Percentiles rank a stretch among this genome's conserved stretches.
phyloP scores from a whole-genome alignment of 2,329 filamentous ascomycete species.

The Berkeleyomyces basicola region DNA sequence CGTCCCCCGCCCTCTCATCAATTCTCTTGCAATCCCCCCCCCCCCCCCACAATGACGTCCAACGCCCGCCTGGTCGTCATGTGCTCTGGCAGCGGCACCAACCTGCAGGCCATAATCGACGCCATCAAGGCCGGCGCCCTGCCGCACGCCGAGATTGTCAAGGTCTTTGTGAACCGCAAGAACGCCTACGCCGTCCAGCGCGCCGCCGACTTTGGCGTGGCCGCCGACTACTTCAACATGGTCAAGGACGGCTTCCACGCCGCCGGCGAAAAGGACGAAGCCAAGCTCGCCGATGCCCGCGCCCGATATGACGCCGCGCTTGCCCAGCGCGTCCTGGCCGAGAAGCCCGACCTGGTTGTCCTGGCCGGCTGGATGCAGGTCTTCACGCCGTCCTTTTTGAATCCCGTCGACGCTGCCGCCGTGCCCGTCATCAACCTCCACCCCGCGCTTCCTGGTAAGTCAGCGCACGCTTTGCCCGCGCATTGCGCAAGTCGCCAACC shows the following conservation, averaged over 20 bases:
- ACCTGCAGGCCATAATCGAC: constrained; percentile 57
- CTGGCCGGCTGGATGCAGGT: constrained; percentile 84
- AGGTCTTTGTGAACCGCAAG: constrained; percentile 32
- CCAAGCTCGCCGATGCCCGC: constrained; percentile 38
- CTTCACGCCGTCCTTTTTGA: constrained; percentile 51
- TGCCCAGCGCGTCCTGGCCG: constrained; percentile 45
- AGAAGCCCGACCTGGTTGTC: constrained; percentile 57
- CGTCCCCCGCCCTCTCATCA: not conserved
- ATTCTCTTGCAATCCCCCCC: not conserved
- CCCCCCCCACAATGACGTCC: not conserved
- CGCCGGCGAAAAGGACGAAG: constrained; percentile 43
- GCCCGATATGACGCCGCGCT: constrained; percentile 59
- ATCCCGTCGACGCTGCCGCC: constrained; percentile 43
- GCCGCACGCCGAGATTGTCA: constrained; percentile 27
- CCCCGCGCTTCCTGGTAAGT: constrained; percentile 28
- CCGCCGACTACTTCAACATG: constrained; percentile 68
- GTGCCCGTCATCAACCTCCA: constrained; percentile 71
- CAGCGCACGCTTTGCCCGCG: too few relatives aligned
- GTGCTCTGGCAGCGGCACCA: constrained; percentile 58
- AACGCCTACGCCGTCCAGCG: constrained; percentile 29
- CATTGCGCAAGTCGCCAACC: too few relatives aligned
- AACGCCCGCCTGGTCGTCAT: constrained; percentile 45
- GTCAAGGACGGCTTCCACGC: constrained; percentile 48
- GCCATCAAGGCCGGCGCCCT: constrained; percentile 26
- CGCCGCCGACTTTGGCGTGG: constrained; percentile 40